phyloP scores from a whole-genome alignment of 2,329 filamentous ascomycete genomes.

The Aspergillus terreus region DNA sequence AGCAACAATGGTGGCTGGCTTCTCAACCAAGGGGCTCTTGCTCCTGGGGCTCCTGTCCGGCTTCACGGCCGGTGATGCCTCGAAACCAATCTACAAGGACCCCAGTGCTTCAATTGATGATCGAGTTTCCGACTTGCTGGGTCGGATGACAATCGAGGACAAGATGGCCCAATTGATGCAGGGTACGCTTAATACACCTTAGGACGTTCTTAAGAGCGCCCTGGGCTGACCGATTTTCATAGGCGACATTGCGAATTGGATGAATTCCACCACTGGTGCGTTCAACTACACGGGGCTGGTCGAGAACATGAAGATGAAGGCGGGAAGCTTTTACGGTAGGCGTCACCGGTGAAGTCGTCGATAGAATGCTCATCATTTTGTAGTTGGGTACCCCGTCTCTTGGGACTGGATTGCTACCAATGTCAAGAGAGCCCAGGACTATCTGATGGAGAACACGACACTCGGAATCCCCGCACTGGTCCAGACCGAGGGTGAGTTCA shows the following conservation, averaged over 20 bases:
- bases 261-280: slow-evolving; percentile 63
- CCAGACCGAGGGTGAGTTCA: slow-evolving; percentile 60
- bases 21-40: slow-evolving; percentile 22
- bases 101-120: slow-evolving; percentile 59
- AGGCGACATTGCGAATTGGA: slow-evolving; percentile 69
- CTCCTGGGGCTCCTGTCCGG: slow-evolving; percentile 22
- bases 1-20: slow-evolving; percentile 11
- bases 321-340: slow-evolving; percentile 62
- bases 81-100: slow-evolving; percentile 56
- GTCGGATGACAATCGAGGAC: slow-evolving; percentile 70
- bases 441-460: slow-evolving; percentile 62
- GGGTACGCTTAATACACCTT: slow-evolving; percentile 26
- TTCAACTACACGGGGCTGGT: slow-evolving; percentile 66
- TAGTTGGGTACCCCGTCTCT: slow-evolving; percentile 62
- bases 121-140: slow-evolving; percentile 64
- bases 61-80: slow-evolving; percentile 13
- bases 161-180: slow-evolving; percentile 68
- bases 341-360: not conserved
- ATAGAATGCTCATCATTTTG: slow-evolving; percentile 3
- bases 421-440: slow-evolving; percentile 65
- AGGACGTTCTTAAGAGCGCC: not conserved
- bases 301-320: slow-evolving; percentile 62
- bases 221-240: not conserved
- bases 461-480: slow-evolving; percentile 69
- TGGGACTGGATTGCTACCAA: slow-evolving; percentile 62